Evolutionary conservation across 257 asterid genomes (phyloP), one percentile per base, ranked within the genome.

Genomic region (Catharanthus roseus): DNA sequence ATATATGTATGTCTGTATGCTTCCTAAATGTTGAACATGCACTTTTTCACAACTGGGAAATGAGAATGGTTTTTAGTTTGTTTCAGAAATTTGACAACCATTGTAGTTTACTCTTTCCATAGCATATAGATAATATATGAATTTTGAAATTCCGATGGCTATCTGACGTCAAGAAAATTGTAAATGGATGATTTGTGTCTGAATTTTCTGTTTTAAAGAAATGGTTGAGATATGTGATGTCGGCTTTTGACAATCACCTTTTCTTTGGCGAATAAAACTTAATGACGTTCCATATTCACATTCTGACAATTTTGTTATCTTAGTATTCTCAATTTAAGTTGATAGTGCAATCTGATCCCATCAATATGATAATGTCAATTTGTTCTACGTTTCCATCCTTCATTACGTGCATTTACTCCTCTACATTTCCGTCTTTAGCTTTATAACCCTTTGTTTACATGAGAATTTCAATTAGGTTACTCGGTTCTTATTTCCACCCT

Each of bases 1-100:
- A 51, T 57, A 50, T 68, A 61, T 72, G 67, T 65, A 42, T 65
- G 28, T 71, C 38, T 15, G 47, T 45, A 36, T 69, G 68, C 54
- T 51, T 64, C 42, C 38, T 73, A 18, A 21, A 23, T 21, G 18
- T 23, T 21, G 51, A 13, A 39, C 6, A 38, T 11, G 5, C 31
- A 21, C 16, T 1, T 36, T 5, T 21, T 15, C 19, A n/a, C 42
- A 21, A 33, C 19, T 49, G 55, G n/a, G 34, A 10, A 65, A 41
- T 65, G 54, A 65, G 2, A 21, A 1, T 38, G 15, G 33, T n/a
- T 38, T 21, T 41, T 34, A 39, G 1, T n/a, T 41, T 38, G 69
- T 39, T 0, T 21, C 5, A 3, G n/a, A 65, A 26, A 65, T 26
- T 23, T 42, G 53, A 10, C 12, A 10, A 65, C 53, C 41, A 65